Evolutionary conservation across 2,329 filamentous ascomycete species (phyloP), one percentile per base, ranked within the genome.

Genomic region (Boeremia lycopersici): DNA sequence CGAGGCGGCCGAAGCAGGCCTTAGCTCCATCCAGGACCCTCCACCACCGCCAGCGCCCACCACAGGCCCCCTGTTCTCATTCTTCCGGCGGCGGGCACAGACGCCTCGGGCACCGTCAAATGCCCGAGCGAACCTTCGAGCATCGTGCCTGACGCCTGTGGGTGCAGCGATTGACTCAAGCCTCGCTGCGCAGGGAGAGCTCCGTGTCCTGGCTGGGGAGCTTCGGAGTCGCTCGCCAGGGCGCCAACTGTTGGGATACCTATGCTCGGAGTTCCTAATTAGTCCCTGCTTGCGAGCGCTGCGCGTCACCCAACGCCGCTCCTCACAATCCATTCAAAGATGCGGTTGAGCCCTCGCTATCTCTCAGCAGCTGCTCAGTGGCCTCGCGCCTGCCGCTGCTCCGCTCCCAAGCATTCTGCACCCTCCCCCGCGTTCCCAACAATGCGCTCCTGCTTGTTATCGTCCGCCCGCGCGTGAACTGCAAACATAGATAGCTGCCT

Each of bases 1-100:
- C 67, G 60, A 67, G 69, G 63, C 68, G 69, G 63, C 68, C 69
- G 57, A 67, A 64, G 45, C 46, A 17, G 62, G 66, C 53, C 56
- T 66, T 63, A 61, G 59, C 46, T 35, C 48, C 48, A 46, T 42
- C 31, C 47, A 33, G 13, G 46, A 43, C 30, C 44, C 46, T 40
- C 40, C 45, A 44, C 31, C 17, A 40, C 52, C 52, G 52, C 52
- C 40, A 28, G n/a, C 17, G 30, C 23, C 40, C 41, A 34, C 40
- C 41, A 31, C 34, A 30, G 35, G 19, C 34, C 34, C 50, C 40
- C 51, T 49, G 45, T 28, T 31, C 35, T 35, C 40, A 45, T 40
- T 45, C 44, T 51, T 48, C 51, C 56, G 54, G 50, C 53, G 35
- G 40, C 28, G 53, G 59, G 53, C 62, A 57, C 49, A 56, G 49